These are phyloP conservation scores for Monosporozyma aquatica DNA, from an alignment of 805 yeast genomes.

Conservation along the genomic window DNA sequence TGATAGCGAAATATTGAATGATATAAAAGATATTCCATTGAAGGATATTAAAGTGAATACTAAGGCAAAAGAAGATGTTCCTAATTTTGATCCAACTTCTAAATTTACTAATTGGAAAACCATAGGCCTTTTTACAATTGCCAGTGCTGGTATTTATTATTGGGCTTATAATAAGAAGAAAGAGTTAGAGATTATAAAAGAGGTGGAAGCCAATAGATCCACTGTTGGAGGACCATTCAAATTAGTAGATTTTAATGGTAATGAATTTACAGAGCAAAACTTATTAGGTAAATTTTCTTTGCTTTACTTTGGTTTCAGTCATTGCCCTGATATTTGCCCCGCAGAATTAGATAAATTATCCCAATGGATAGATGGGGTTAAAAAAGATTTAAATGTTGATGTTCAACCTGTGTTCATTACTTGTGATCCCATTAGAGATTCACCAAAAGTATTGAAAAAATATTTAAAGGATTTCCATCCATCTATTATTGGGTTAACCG, in stretches of 20 bases:
- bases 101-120: constrained; percentile 63
- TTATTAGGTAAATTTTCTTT: constrained; percentile 70
- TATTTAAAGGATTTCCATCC: constrained; percentile 86
- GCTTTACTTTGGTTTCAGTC: constrained; percentile 88
- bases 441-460: constrained; percentile 72
- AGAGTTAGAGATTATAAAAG: constrained; percentile 61
- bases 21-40: constrained; percentile 4
- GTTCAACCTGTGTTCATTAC: constrained; percentile 86
- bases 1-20: constrained; percentile 1
- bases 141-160: constrained; percentile 62
- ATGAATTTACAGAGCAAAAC: constrained; percentile 66
- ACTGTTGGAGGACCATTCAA: constrained; percentile 72
- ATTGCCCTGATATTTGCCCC: constrained; percentile 97
- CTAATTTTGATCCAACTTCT: not conserved
- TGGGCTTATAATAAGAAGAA: constrained; percentile 68
- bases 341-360: constrained; percentile 92
- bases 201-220: constrained; percentile 81
- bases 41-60: constrained; percentile 5
- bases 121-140: constrained; percentile 44
- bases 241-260: constrained; percentile 59
- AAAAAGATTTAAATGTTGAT: constrained; percentile 40
- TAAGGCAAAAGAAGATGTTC: not conserved
- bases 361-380: constrained; percentile 48
- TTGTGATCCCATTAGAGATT: constrained; percentile 92
- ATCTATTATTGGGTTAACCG: constrained; percentile 81